phyloP scores from a whole-genome alignment of 345 rosid species.

The Euclidium syriacum region DNA sequence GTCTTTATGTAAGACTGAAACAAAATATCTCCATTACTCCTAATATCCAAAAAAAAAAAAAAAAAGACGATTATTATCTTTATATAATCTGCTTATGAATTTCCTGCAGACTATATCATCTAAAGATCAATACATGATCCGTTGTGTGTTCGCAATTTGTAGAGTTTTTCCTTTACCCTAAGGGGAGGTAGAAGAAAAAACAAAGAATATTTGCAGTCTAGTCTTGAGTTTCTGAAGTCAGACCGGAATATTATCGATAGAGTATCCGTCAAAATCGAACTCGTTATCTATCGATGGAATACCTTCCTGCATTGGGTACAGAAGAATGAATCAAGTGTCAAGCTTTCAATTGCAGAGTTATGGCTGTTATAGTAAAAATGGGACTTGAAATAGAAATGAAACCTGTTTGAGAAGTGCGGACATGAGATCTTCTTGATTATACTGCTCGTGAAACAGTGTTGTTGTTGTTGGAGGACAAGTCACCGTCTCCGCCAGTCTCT shows the following conservation, averaged over 20 bases:
- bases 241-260: conserved; percentile 64
- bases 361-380: background rate
- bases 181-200: background rate
- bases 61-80: background rate
- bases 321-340: background rate
- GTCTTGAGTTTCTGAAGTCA: conserved; percentile 16
- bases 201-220: conserved; percentile 18
- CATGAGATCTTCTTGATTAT: conserved; percentile 86
- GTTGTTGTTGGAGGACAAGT: conserved; percentile 29
- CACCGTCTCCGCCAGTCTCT: conserved; percentile 46
- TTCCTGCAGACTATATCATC: conserved; percentile 15
- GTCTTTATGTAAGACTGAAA: conserved; percentile 10
- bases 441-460: conserved; percentile 48
- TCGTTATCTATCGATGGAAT: conserved; percentile 53
- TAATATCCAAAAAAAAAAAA: background rate
- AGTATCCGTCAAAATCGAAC: conserved; percentile 75
- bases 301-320: conserved; percentile 48
- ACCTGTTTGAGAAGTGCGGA: conserved; percentile 83
- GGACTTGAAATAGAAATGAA: background rate
- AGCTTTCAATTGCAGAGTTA: background rate
- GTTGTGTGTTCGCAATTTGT: background rate
- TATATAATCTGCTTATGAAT: conserved; percentile 3
- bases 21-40: conserved; percentile 13
- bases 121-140: conserved; percentile 20
- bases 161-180: background rate